Evolutionary conservation across 1,284 basidiomycete species (phyloP), one percentile per base, ranked within the genome.

Genomic region (Rhizopogon hawkerae): DNA sequence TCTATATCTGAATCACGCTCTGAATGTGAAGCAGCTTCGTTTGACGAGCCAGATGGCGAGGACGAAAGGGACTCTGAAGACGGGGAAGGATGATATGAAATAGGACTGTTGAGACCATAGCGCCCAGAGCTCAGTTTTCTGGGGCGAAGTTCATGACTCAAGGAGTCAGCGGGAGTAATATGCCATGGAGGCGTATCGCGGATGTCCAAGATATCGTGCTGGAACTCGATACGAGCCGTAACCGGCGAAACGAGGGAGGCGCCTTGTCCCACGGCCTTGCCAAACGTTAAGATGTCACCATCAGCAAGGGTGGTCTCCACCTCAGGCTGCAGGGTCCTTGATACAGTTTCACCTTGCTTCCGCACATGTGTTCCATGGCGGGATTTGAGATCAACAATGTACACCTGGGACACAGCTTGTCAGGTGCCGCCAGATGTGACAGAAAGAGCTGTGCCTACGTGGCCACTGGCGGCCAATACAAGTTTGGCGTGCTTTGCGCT

Each of bases 241-340:
- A 87, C 69, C 5, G 84, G 84, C 2, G 69, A 68, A 29, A 86
- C 84, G 26, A 73, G 63, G 46, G 74, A 75, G 33, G 73, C 69
- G 42, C 76, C 76, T 51, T 74, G 74, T 24, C 78, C 81, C 1
- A 88, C 85, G 5, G 72, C 67, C 67, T 86, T 87, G 54, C 85
- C 85, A 60, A 88, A 85, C 1, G 83, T 87, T 53, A 88, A 58
- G 35, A 75, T 61, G 60, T 87, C 85, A 50, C 82, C 83, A 57
- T 85, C 77, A 31, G 69, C 60, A 34, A 88, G 74, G 49, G 61
- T 64, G 5, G 68, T 71, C 14, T 69, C 74, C 5, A 67, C 70
- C 16, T 56, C 63, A 3, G 64, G 48, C 13, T 63, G 64, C n/a
- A 64, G 55, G 16, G 35, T 56, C 35, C 45, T 61, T 0, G 57